Evolutionary conservation across 805 yeast species (phyloP), one percentile per base, ranked within the genome.

Genomic region (Ascoidea asiatica): DNA sequence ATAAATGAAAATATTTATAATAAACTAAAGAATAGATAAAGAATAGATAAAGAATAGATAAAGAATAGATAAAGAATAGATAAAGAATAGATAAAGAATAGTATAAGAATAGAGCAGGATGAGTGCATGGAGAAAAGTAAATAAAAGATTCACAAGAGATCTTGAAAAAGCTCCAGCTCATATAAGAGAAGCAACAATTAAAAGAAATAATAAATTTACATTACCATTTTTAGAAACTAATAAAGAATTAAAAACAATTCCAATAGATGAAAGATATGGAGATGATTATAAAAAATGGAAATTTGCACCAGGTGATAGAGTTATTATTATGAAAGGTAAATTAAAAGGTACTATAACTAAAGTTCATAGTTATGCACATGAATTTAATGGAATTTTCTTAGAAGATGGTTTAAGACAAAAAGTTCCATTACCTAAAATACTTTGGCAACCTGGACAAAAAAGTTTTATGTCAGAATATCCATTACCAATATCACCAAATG

Each of bases 401-500:
- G 84, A 84, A 44, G 77, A 81, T 55, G 81, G 88, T 20, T 81
- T 79, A 37, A 72, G 77, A 13, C 71, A 72, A 50, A 68, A 71
- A 42, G 69, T 75, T 43, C 77, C 84, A 36, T 70, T 86, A 41
- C 95, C 96, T 21, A 78, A 77, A 53, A 67, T 69, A 43, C 70
- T 73, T 53, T 85, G 95, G 94, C 67, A 72, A 37, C 78, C 74
- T 39, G 80, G 81, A 35, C 92, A 83, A 57, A 69, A 68, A 19
- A 73, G 81, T 39, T 90, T 86, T 52, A 76, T 86, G 39, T 66
- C 81, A 20, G 79, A 80, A 35, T 73, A 75, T 54, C 95, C 95
- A 37, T 65, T 65, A 37, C 71, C 79, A 4, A 70, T 85, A 22
- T 73, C 76, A 36, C 70, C 73, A 49, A 64, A 66, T 20, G 75